Conservation (phyloP, 768 basidiomycete genomes). For the Pulveroboletus frians region DNA sequence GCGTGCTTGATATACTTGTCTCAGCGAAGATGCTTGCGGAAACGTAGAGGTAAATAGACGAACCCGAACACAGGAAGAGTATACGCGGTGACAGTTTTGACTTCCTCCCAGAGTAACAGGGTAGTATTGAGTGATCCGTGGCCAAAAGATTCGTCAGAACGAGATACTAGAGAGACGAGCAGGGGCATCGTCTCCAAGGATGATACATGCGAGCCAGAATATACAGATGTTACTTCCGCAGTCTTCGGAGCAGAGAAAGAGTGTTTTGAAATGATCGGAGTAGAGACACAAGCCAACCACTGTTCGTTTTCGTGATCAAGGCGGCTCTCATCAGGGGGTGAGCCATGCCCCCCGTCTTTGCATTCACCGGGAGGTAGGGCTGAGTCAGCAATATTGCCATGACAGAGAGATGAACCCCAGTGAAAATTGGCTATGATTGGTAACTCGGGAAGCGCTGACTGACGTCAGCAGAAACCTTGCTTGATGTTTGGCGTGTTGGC, state of each 20-base stretch:
- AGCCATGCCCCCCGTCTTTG: too few species aligned
- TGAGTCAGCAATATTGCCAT: too few species aligned
- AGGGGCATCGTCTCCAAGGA: slow-evolving; percentile 53
- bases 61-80: slow-evolving; percentile 73
- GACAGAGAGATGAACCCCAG: too few species aligned
- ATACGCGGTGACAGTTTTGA: slow-evolving; percentile 51
- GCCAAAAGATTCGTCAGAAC: slow-evolving; percentile 29
- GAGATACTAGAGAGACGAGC: slow-evolving; percentile 46
- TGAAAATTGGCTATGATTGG: too few species aligned
- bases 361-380: too few species aligned
- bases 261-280: background rate
- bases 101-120: slow-evolving; percentile 2
- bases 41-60: slow-evolving; percentile 19
- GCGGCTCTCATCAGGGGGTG: too few species aligned
- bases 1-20: slow-evolving; percentile 39
- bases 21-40: background rate
- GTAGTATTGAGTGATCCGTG: too few species aligned
- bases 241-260: background rate
- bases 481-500: too few species aligned
- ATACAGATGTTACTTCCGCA: background rate
- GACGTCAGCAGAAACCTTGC: too few species aligned
- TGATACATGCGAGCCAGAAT: background rate
- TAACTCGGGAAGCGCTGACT: too few species aligned
- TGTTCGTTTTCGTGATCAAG: background rate
- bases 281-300: background rate